These are phyloP conservation scores for Didymella segeticola DNA, from an alignment of 2,329 filamentous ascomycete species.

Conservation along the genomic window DNA sequence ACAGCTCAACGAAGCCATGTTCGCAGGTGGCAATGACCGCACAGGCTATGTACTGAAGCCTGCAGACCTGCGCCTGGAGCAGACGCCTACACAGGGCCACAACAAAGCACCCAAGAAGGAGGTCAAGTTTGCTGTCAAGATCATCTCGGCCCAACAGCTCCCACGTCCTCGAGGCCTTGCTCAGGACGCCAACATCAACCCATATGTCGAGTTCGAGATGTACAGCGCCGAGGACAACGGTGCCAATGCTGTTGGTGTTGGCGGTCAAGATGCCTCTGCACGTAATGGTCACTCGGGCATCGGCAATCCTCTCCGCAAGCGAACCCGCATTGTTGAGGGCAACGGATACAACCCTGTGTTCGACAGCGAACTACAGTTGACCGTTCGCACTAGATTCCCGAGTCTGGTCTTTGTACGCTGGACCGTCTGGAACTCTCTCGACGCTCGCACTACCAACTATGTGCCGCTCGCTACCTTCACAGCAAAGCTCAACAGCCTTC, in stretches of 20 bases:
- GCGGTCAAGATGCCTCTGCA: conserved; percentile 69
- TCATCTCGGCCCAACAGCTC: conserved; percentile 93
- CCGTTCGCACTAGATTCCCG: conserved; percentile 90
- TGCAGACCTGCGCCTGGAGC: conserved; percentile 70
- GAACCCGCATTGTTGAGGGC: conserved; percentile 80
- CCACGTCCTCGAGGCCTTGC: conserved; percentile 79
- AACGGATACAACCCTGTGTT: conserved; percentile 96
- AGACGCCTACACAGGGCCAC: conserved; percentile 54
- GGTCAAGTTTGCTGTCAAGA: conserved; percentile 82
- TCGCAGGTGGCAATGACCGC: conserved; percentile 82
- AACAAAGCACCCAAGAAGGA: conserved; percentile 78
- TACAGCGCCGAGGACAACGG: conserved; percentile 93
- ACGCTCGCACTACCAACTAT: conserved; percentile 71
- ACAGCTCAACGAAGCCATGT: conserved; percentile 98
- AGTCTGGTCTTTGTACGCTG: conserved; percentile 93
- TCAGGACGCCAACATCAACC: conserved; percentile 80
- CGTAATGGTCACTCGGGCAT: conserved; percentile 71
- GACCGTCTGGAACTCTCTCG: conserved; percentile 85
- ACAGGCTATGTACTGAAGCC: conserved; percentile 96
- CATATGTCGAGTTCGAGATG: conserved; percentile 93
- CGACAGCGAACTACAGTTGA: conserved; percentile 78
- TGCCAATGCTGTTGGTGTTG: conserved; percentile 72
- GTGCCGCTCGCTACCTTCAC: conserved; percentile 85
- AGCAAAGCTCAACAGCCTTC: conserved; percentile 86
- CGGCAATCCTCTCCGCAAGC: conserved; percentile 75